Percentiles rank a stretch among this genome's conserved stretches.
phyloP scores from a whole-genome alignment of 306 rosid genomes.

The Acacia confusa region DNA sequence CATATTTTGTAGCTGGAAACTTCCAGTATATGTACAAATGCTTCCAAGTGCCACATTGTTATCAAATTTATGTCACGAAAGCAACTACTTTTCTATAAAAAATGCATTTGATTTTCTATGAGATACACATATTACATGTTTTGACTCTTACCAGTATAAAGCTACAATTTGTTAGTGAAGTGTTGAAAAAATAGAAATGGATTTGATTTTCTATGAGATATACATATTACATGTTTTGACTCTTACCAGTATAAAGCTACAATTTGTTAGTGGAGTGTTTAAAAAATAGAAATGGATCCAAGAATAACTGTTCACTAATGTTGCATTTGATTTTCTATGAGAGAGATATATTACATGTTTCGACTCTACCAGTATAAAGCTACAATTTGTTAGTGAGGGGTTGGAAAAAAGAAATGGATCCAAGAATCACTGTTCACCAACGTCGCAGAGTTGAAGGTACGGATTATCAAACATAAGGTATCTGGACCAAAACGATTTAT shows the following conservation, averaged over 20 bases:
- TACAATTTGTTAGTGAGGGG: slow-evolving; percentile 9
- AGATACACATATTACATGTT: slow-evolving; percentile 24
- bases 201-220: neutral
- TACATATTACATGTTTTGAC: slow-evolving; percentile 22
- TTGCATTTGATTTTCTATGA: slow-evolving; percentile 36
- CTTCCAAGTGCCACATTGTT: neutral
- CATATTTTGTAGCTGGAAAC: neutral
- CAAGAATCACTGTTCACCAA: slow-evolving; percentile 43
- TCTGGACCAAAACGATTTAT: slow-evolving; percentile 85
- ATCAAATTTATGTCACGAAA: neutral
- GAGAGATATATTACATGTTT: slow-evolving; percentile 28
- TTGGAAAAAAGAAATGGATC: slow-evolving; percentile 7
- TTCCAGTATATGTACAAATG: neutral
- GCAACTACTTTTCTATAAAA: neutral
- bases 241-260: neutral
- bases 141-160: slow-evolving; percentile 8
- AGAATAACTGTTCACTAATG: slow-evolving; percentile 46
- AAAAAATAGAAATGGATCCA: slow-evolving; percentile 8
- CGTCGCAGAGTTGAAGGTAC: slow-evolving; percentile 66
- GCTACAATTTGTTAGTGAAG: slow-evolving; percentile 10
- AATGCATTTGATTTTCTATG: slow-evolving; percentile 1
- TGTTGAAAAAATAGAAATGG: slow-evolving; percentile 1
- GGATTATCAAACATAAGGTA: slow-evolving; percentile 78
- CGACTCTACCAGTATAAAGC: slow-evolving; percentile 8
- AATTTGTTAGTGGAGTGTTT: slow-evolving; percentile 4